Evolutionary conservation across 2,329 filamentous ascomycete species (phyloP).

Genomic region (Fusarium scirpi): DNA sequence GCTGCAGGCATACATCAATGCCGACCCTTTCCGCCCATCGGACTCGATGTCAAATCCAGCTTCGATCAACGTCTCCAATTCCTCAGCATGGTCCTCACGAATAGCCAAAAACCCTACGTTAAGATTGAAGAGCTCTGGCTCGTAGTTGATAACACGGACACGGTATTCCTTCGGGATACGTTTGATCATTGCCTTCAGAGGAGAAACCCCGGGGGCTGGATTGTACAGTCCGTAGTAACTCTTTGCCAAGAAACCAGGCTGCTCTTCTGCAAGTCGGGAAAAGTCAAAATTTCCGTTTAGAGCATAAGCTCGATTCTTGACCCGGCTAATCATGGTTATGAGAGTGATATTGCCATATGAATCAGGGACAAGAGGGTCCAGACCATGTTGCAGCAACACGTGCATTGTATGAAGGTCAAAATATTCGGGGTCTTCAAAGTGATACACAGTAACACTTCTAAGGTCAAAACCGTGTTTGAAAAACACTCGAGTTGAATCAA

Average conservation of each 20-base stretch:
- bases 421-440: background rate
- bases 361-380: slow-evolving; percentile 18
- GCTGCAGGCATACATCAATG: slow-evolving; percentile 39
- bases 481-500: slow-evolving; percentile 14
- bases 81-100: background rate
- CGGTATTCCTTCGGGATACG: slow-evolving; percentile 32
- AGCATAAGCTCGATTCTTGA: background rate
- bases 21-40: slow-evolving; percentile 33
- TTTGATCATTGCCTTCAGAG: slow-evolving; percentile 28
- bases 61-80: slow-evolving; percentile 27
- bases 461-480: slow-evolving; percentile 31
- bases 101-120: slow-evolving; percentile 22
- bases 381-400: slow-evolving; percentile 23
- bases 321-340: slow-evolving; percentile 2
- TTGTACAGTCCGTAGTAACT: background rate
- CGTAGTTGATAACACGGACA: slow-evolving; percentile 26
- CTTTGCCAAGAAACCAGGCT: slow-evolving; percentile 25
- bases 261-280: slow-evolving; percentile 21
- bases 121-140: background rate
- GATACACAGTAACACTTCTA: background rate
- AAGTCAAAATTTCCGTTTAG: slow-evolving; percentile 42
- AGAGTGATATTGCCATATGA: slow-evolving; percentile 5
- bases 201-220: background rate
- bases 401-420: background rate
- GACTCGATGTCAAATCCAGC: slow-evolving; percentile 35